Base-by-base conservation (phyloP, 2,329 filamentous ascomycete genomes). In the Xylaria sp. region DNA sequence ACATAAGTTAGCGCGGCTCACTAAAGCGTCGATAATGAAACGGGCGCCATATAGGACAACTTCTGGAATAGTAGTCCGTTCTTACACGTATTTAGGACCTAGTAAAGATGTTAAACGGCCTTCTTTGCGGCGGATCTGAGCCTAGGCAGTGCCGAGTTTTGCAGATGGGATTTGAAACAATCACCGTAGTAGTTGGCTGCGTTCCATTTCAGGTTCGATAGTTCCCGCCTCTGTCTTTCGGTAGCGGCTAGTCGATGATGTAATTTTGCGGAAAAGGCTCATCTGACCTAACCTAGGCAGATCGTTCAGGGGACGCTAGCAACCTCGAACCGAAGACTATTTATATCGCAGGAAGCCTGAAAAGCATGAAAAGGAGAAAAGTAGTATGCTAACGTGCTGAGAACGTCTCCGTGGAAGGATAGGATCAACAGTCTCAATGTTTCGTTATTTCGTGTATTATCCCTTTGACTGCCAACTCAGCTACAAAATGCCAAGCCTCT, bases 191-290 rank as follows among this genome's bases (percentile, higher is more conserved):
- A n/a, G 46, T n/a, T 37, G 34, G 54, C 12, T 41, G 32, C 8
- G 15, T 8, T 10, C 3, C 34, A 60, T n/a, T 55, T 13, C 13
- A 44, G 44, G n/a, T 39, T 52, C 51, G 34, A 63, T 58, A 18
- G 3, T 41, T 25, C 23, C n/a, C 34, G 46, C 12, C 51, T 12
- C 25, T 25, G 34, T 41, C 39, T 46, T 20, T 15, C 32, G 10
- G 39, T 37, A 12, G 25, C 15, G 15, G 25, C 48, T 34, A 44
- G 50, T 64, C 65, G 60, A 68, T 68, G 65, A 68, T 68, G 65
- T 64, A 68, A 68, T 64, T 46, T 60, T 56, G 37, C 10, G 34
- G 34, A 8, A 8, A 37, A 37, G 34, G 34, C 34, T 9, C 34
- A 37, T 37, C 34, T 37, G 34, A 37, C 34, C 34, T 8, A 37